phyloP scores from a whole-genome alignment of 257 asterid genomes.

The Gentiana dahurica region DNA sequence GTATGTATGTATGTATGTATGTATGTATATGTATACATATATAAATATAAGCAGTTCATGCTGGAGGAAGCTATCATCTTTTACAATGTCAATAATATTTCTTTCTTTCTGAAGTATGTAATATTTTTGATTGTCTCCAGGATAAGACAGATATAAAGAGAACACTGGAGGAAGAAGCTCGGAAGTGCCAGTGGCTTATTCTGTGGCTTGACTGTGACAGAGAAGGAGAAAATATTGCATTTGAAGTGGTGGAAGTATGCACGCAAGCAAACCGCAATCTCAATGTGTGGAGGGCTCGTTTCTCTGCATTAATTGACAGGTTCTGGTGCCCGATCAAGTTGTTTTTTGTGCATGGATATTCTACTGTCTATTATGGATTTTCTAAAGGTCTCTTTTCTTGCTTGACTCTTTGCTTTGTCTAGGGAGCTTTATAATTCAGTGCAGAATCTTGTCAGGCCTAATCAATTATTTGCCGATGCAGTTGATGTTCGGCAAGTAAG shows the following conservation, averaged over 20 bases:
- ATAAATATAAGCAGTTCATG: too few relatives aligned
- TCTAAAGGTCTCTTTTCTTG: not conserved
- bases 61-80: too few relatives aligned
- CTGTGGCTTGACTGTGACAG: slow-evolving; percentile 98
- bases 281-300: slow-evolving; percentile 87
- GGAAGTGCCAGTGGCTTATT: slow-evolving; percentile 86
- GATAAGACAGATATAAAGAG: slow-evolving; percentile 76
- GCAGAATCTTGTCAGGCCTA: slow-evolving; percentile 73
- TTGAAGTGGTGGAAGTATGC: slow-evolving; percentile 88
- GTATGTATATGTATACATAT: too few relatives aligned
- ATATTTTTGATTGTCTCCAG: slow-evolving; percentile 23
- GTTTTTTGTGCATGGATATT: not conserved
- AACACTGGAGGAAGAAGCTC: slow-evolving; percentile 91
- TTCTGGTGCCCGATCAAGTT: slow-evolving; percentile 22
- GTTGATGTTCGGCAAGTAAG: slow-evolving; percentile 97
- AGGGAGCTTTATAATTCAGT: slow-evolving; percentile 76
- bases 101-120: too few relatives aligned
- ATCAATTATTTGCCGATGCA: slow-evolving; percentile 79
- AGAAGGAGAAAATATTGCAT: slow-evolving; percentile 98
- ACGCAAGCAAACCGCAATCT: slow-evolving; percentile 65
- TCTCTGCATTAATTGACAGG: slow-evolving; percentile 89
- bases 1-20: too few relatives aligned
- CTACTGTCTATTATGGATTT: not conserved
- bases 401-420: slow-evolving; percentile 20
- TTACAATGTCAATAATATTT: too few relatives aligned